phyloP scores from a whole-genome alignment of 331 rosid species.

The Stylosanthes scabra region DNA sequence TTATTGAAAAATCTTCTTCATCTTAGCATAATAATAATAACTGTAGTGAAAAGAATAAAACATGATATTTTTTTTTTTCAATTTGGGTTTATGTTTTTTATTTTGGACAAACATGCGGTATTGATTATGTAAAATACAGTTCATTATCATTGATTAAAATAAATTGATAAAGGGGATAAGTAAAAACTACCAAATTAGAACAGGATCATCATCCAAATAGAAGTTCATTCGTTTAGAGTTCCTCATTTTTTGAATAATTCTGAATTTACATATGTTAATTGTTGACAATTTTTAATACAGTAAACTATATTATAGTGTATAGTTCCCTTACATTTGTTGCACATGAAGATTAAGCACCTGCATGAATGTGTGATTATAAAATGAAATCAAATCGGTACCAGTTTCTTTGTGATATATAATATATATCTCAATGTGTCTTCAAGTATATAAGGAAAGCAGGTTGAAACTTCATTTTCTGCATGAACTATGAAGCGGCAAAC shows the following conservation, averaged over 20 bases:
- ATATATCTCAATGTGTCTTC: not conserved
- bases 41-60: too few relatives aligned
- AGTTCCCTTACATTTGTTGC: not conserved
- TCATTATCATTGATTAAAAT: too few relatives aligned
- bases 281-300: constrained; percentile 12
- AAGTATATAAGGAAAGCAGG: not conserved
- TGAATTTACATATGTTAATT: not conserved
- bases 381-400: not conserved
- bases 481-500: not conserved
- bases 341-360: not conserved
- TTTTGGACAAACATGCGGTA: too few relatives aligned
- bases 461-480: not conserved
- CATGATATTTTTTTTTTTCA: too few relatives aligned
- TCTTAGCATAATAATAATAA: too few relatives aligned
- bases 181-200: too few relatives aligned
- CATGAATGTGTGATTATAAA: not conserved
- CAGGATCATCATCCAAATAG: too few relatives aligned
- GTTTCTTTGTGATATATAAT: not conserved
- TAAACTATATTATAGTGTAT: too few relatives aligned
- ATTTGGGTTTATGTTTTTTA: too few relatives aligned
- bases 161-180: too few relatives aligned
- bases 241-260: not conserved
- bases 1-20: too few relatives aligned
- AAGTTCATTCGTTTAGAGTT: not conserved
- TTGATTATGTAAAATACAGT: too few relatives aligned